Evolutionary conservation across 2,329 filamentous ascomycete species (phyloP).

Genomic region (Fusarium sp.): DNA sequence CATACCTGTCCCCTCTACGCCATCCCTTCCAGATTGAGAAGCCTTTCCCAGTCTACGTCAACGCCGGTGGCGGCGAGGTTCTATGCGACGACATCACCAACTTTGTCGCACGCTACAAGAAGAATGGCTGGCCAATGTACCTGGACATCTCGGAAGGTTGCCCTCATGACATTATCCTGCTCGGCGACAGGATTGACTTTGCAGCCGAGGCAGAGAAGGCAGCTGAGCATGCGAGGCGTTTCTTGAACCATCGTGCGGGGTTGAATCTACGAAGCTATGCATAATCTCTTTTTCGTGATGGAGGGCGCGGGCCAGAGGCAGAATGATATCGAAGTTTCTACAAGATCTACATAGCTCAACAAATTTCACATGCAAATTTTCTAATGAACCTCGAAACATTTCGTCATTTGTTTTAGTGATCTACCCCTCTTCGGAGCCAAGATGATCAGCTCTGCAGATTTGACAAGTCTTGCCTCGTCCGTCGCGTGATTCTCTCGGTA

Average conservation of each 20-base stretch:
- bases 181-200: conserved; percentile 30
- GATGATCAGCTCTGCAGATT: neutral
- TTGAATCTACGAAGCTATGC: conserved; percentile 4
- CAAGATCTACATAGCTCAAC: neutral
- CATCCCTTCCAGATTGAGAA: conserved; percentile 21
- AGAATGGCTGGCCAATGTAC: conserved; percentile 26
- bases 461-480: neutral
- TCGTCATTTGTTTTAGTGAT: neutral
- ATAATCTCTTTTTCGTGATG: neutral
- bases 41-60: conserved; percentile 26
- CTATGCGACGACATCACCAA: conserved; percentile 31
- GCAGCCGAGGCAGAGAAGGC: conserved; percentile 30
- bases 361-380: conserved; percentile 21
- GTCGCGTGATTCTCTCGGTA: conserved; percentile 12
- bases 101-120: conserved; percentile 26
- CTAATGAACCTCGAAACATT: neutral
- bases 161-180: conserved; percentile 34
- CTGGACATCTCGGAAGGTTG: conserved; percentile 28
- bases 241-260: conserved; percentile 15
- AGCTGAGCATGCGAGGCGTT: conserved; percentile 21
- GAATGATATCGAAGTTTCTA: neutral
- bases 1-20: conserved; percentile 34
- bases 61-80: conserved; percentile 28
- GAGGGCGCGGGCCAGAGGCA: too few species aligned
- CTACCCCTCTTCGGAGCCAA: neutral